Percentiles rank a stretch among this genome's conserved stretches.
Conservation (phyloP, 2,329 filamentous ascomycete species). For the Nothophaeocryptopus gaeumannii region DNA sequence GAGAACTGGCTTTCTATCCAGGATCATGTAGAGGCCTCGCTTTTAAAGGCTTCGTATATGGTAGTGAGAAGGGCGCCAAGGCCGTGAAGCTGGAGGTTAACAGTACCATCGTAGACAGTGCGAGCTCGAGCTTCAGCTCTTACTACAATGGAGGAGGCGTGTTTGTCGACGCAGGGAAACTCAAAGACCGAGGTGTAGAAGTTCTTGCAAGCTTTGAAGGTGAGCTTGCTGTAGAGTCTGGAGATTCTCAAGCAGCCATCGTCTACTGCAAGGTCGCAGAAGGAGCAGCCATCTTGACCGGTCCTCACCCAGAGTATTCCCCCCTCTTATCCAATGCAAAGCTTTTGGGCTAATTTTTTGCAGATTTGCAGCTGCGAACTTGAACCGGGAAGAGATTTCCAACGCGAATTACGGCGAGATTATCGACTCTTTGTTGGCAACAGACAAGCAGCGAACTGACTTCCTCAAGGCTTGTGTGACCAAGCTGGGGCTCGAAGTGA, state of each 20-base stretch:
- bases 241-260: conserved; percentile 70
- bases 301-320: conserved; percentile 85
- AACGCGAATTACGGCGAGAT: conserved; percentile 69
- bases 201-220: conserved; percentile 78
- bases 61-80: conserved; percentile 78
- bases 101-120: conserved; percentile 55
- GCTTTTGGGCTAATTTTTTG: conserved; percentile 10
- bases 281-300: conserved; percentile 75
- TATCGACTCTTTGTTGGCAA: conserved; percentile 63
- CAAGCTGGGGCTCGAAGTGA: conserved; percentile 80
- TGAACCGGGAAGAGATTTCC: conserved; percentile 60
- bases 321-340: background rate
- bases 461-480: conserved; percentile 77
- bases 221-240: conserved; percentile 71
- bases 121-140: conserved; percentile 61
- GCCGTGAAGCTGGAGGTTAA: conserved; percentile 66
- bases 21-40: conserved; percentile 82
- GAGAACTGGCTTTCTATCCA: conserved; percentile 86
- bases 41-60: conserved; percentile 85
- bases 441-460: conserved; percentile 66
- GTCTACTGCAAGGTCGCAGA: conserved; percentile 80
- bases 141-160: conserved; percentile 96
- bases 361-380: conserved; percentile 79
- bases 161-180: conserved; percentile 74
- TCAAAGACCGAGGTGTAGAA: conserved; percentile 65